Percentiles rank a stretch among this genome's conserved stretches.
Conservation (phyloP, 2,329 filamentous ascomycete species). For the Didymosphaeria variabile region DNA sequence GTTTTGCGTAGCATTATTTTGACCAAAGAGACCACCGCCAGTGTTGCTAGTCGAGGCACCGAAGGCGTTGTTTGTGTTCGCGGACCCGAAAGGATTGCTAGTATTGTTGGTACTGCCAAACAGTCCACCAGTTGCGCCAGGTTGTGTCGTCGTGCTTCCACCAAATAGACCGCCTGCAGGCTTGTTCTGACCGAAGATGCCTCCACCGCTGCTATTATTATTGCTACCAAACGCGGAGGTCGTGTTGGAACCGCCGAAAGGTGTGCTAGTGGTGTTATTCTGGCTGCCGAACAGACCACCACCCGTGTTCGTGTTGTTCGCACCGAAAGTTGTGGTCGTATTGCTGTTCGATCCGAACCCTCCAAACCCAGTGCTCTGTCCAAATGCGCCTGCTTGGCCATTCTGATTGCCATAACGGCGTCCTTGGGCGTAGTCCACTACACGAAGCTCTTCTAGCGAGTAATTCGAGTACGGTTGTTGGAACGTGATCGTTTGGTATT, state of each 20-base stretch:
- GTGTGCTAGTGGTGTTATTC: constrained; percentile 47
- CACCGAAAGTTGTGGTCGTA: constrained; percentile 59
- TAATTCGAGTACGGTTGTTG: constrained; percentile 86
- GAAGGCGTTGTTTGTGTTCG: constrained; percentile 50
- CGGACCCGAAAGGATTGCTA: constrained; percentile 48
- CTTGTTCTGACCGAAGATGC: constrained; percentile 47
- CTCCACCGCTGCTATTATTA: constrained; percentile 39
- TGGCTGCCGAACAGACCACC: constrained; percentile 56
- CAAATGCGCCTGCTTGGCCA: constrained; percentile 84
- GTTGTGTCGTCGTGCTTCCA: constrained; percentile 34
- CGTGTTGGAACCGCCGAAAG: constrained; percentile 44
- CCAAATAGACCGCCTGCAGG: constrained; percentile 52
- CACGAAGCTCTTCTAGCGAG: constrained; percentile 73
- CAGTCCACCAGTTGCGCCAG: constrained; percentile 41
- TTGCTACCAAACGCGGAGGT: constrained; percentile 36
- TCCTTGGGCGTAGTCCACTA: constrained; percentile 89
- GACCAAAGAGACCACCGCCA: constrained; percentile 60
- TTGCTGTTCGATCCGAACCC: constrained; percentile 55
- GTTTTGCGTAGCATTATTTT: constrained; percentile 45
- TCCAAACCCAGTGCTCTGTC: constrained; percentile 67
- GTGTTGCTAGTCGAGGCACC: constrained; percentile 33
- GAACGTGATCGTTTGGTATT: constrained; percentile 82
- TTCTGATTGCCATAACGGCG: constrained; percentile 83
- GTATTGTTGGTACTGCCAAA: constrained; percentile 48
- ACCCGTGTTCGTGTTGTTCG: constrained; percentile 48